Evolutionary conservation across 176 grass and related monocot genomes (phyloP).

Genomic region (Cenchrus americanus): DNA sequence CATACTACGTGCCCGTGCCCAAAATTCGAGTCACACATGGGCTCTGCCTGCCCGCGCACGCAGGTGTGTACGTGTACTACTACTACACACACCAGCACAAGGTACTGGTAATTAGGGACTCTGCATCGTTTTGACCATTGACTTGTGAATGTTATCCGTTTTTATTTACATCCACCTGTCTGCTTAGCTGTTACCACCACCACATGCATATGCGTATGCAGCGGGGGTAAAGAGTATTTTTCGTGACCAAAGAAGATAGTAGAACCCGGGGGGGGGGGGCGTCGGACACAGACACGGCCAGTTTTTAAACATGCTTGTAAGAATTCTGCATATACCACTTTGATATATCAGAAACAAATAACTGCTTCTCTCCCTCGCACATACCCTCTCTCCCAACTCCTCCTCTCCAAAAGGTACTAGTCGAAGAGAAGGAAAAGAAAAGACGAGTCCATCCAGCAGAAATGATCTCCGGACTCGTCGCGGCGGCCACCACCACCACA

Average conservation of each 20-base stretch:
- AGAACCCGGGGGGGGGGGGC: too few species aligned
- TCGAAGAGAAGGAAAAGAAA: not conserved
- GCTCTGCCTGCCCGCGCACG: too few species aligned
- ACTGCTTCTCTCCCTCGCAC: not conserved
- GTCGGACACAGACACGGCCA: not conserved
- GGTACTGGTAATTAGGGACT: too few species aligned
- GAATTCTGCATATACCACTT: slow-evolving; percentile 54
- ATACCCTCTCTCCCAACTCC: slow-evolving; percentile 22
- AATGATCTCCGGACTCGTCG: not conserved
- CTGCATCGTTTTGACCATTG: not conserved
- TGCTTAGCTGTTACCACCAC: not conserved
- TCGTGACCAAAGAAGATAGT: not conserved
- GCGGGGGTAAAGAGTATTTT: too few species aligned
- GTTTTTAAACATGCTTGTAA: not conserved
- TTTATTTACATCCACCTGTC: not conserved
- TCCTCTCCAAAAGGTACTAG: not conserved
- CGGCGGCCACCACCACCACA: slow-evolving; percentile 21
- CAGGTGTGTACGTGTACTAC: too few species aligned
- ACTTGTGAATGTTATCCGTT: not conserved
- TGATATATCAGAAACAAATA: slow-evolving; percentile 51
- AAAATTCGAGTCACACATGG: too few species aligned
- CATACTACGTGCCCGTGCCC: too few species aligned
- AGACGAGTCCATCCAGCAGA: slow-evolving; percentile 31
- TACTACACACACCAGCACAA: too few species aligned
- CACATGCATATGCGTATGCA: too few species aligned